Conservation (phyloP, 495 filamentous ascomycete species). For the Hypoxylon intermedium region DNA sequence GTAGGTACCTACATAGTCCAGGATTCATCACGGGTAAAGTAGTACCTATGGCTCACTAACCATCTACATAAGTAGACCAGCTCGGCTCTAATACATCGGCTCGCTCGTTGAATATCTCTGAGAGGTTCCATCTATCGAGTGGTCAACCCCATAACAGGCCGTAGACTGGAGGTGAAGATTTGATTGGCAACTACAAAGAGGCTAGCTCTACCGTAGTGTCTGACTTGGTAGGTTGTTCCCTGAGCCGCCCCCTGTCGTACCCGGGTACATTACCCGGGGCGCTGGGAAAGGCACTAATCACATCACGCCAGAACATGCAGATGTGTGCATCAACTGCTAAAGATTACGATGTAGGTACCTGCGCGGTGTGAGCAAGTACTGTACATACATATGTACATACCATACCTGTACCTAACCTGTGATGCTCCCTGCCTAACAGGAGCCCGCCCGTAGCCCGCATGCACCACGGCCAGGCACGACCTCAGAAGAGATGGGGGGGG, state of each 20-base stretch:
- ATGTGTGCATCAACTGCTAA: constrained; percentile 9
- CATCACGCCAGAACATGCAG: too few relatives aligned
- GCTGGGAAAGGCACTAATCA: constrained; percentile 8
- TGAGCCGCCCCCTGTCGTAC: constrained; percentile 8
- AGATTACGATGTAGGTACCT: background rate
- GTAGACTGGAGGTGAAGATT: constrained; percentile 12
- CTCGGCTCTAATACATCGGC: background rate
- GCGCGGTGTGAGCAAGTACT: background rate
- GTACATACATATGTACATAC: too few relatives aligned
- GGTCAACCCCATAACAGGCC: constrained; percentile 9
- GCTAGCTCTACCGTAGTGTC: background rate
- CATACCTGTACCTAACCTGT: too few relatives aligned
- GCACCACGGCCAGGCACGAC: too few relatives aligned
- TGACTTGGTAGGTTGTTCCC: constrained; percentile 23
- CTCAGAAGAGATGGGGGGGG: too few relatives aligned
- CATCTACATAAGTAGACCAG: too few relatives aligned
- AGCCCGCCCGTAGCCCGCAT: too few relatives aligned
- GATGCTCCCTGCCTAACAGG: too few relatives aligned
- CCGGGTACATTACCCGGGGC: constrained; percentile 29
- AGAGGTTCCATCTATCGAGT: too few relatives aligned
- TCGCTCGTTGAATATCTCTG: constrained; percentile 14
- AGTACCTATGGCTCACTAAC: too few relatives aligned
- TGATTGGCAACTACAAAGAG: constrained; percentile 16
- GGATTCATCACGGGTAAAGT: too few relatives aligned
- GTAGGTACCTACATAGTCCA: too few relatives aligned